Evolutionary conservation across 768 basidiomycete species (phyloP).

Genomic region (Leucosporidium scottii): DNA sequence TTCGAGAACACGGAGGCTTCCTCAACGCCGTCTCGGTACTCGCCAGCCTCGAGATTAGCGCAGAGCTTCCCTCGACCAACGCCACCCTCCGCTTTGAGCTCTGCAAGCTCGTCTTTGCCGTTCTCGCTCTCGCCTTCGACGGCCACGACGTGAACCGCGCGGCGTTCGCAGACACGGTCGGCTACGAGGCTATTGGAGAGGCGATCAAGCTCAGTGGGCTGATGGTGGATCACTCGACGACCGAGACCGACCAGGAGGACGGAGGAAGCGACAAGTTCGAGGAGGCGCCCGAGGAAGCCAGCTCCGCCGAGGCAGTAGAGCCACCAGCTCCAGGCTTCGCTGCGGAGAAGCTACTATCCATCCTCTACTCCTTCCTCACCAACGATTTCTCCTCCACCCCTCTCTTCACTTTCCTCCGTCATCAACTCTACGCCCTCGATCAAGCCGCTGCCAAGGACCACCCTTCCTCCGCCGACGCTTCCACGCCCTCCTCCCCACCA

Average conservation of each 20-base stretch:
- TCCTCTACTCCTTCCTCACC: slow-evolving; percentile 11
- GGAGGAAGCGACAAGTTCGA: neutral
- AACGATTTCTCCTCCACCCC: slow-evolving; percentile 10
- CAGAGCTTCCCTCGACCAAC: neutral
- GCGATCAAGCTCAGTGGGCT: slow-evolving; percentile 6
- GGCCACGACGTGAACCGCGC: slow-evolving; percentile 2
- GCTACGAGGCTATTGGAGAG: slow-evolving; percentile 1
- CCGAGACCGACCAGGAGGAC: no score
- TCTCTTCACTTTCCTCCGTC: neutral
- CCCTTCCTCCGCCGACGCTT: no score
- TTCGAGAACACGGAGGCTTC: slow-evolving; percentile 3
- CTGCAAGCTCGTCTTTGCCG: slow-evolving; percentile 3
- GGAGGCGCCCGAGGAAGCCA: neutral
- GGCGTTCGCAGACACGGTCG: neutral
- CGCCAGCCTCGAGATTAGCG: neutral
- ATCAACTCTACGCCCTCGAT: neutral
- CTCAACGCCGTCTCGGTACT: slow-evolving; percentile 2
- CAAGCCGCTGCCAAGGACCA: neutral
- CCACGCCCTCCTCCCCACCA: neutral
- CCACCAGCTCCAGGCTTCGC: neutral
- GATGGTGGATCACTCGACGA: neutral
- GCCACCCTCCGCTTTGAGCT: slow-evolving; percentile 8
- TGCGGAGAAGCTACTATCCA: slow-evolving; percentile 1
- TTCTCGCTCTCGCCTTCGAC: slow-evolving; percentile 1
- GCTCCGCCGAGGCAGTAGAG: no score